phyloP scores from a whole-genome alignment of 176 grass and related monocot species.

The Phoenix dactylifera region DNA sequence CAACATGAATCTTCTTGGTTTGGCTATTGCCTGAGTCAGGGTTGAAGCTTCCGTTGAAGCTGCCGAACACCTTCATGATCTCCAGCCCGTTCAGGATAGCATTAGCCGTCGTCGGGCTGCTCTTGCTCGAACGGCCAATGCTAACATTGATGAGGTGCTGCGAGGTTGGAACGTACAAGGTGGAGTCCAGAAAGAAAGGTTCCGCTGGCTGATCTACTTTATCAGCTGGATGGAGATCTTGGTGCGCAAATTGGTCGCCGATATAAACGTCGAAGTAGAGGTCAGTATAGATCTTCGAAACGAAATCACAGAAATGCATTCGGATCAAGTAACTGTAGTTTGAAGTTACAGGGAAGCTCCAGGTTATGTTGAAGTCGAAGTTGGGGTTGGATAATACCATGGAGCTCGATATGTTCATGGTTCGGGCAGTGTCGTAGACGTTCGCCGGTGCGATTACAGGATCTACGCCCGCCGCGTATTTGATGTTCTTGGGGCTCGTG shows the following conservation, averaged over 20 bases:
- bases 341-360: background rate
- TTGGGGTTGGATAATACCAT: background rate
- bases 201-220: rapidly evolving
- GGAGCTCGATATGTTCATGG: background rate
- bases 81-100: background rate
- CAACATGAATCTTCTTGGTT: background rate
- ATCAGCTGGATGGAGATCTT: background rate
- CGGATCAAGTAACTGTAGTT: slow-evolving; percentile 1
- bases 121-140: background rate
- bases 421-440: background rate
- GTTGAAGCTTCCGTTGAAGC: background rate
- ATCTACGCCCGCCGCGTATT: background rate
- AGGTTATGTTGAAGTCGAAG: slow-evolving; percentile 3
- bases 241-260: too few species aligned
- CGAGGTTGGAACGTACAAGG: background rate
- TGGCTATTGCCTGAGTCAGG: background rate
- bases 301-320: slow-evolving; percentile 1
- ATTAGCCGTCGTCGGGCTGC: background rate
- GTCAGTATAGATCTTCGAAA: background rate
- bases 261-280: background rate
- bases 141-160: background rate
- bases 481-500: background rate
- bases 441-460: background rate
- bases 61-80: background rate
- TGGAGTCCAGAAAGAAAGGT: background rate